Evolutionary conservation across 2,329 filamentous ascomycete species (phyloP).

Genomic region (Reticulascus tulasneorum): DNA sequence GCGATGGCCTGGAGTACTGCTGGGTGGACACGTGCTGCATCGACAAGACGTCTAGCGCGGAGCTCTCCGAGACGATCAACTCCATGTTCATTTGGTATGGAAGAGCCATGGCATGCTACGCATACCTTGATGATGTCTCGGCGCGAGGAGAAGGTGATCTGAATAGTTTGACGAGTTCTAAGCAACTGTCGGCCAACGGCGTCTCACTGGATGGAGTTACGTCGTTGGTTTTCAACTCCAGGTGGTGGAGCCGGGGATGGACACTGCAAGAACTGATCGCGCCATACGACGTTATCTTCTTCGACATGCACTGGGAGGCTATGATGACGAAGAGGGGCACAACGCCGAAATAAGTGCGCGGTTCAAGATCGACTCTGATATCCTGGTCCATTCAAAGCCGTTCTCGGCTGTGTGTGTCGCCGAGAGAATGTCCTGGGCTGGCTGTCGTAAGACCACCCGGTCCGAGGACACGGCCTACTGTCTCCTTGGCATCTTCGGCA

Average conservation of each 20-base stretch:
- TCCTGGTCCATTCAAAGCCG: neutral
- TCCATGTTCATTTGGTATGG: constrained; percentile 25
- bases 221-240: no score
- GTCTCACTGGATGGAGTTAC: no score
- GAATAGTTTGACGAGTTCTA: no score
- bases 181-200: no score
- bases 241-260: no score
- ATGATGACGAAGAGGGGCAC: no score
- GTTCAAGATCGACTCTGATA: neutral
- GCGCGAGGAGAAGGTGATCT: no score
- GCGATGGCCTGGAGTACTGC: constrained; percentile 6
- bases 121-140: constrained; percentile 15
- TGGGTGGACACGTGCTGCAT: constrained; percentile 20
- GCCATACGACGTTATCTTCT: neutral
- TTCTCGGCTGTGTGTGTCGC: constrained; percentile 9
- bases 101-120: constrained; percentile 12
- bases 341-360: constrained; percentile 3
- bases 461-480: constrained; percentile 19
- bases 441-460: constrained; percentile 12
- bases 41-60: constrained; percentile 15
- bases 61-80: constrained; percentile 16
- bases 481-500: constrained; percentile 18
- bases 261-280: constrained; percentile 9
- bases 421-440: constrained; percentile 20
- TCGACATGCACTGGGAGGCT: constrained; percentile 5